A percentile compares a stretch with the other conserved stretches of the same genome.
Evolutionary conservation across 345 rosid species (phyloP).

Genomic region (Lepidium didymum): DNA sequence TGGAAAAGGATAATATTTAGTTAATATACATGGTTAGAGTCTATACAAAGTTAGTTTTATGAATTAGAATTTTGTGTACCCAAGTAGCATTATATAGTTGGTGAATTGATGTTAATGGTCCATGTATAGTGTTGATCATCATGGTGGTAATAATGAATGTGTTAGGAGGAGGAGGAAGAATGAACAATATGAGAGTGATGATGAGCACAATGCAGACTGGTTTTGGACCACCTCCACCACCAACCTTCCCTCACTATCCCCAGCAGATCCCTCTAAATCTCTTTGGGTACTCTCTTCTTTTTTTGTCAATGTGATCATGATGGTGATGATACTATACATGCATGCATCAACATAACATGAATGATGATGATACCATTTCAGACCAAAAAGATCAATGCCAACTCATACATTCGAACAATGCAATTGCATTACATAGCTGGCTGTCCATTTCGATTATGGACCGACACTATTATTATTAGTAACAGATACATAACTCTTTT

Average conservation of each 20-base stretch:
- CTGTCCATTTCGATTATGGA: constrained; percentile 25
- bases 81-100: constrained; percentile 6
- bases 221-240: constrained; percentile 57
- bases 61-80: neutral
- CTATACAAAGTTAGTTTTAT: neutral
- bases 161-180: constrained; percentile 51
- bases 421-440: constrained; percentile 22
- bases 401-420: constrained; percentile 9
- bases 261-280: constrained; percentile 63
- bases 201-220: constrained; percentile 69
- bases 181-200: constrained; percentile 51
- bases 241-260: constrained; percentile 84
- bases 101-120: neutral
- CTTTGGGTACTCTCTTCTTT: constrained; percentile 40
- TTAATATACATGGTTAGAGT: neutral
- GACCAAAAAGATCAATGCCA: constrained; percentile 9
- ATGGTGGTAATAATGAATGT: neutral
- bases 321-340: constrained; percentile 6
- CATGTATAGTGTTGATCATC: neutral
- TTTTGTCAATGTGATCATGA: neutral
- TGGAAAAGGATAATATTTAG: neutral
- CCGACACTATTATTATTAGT: constrained; percentile 22
- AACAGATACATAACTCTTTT: neutral
- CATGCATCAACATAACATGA: constrained; percentile 13
- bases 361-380: constrained; percentile 1